These are phyloP conservation scores for Batrachochytrium dendrobatidis DNA, from an alignment of 371 early-diverging fungal genomes.

Conservation along the genomic window DNA sequence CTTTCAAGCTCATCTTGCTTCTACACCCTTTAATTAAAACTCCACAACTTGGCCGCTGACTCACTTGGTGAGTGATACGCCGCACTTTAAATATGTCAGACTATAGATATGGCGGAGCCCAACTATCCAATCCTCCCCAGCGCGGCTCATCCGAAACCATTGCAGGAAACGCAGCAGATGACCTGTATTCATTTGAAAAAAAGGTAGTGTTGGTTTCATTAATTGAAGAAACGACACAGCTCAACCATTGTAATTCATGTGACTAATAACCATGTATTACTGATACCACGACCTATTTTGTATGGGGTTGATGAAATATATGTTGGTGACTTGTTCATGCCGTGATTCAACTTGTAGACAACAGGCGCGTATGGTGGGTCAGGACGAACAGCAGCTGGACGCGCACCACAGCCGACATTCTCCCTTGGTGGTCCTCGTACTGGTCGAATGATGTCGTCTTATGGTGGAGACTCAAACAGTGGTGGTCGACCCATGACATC, in stretches of 20 bases:
- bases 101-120: too few relatives aligned
- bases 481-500: constrained; percentile 46
- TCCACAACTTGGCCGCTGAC: too few relatives aligned
- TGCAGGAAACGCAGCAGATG: constrained; percentile 19
- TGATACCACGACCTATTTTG: neutral
- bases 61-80: too few relatives aligned
- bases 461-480: constrained; percentile 9
- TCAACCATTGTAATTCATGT: neutral
- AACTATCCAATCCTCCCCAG: too few relatives aligned
- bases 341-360: constrained; percentile 5
- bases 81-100: too few relatives aligned
- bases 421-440: constrained; percentile 14
- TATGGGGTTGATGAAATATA: neutral
- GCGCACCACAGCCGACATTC: constrained; percentile 9
- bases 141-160: constrained; percentile 1
- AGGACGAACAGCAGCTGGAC: constrained; percentile 19
- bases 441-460: constrained; percentile 12
- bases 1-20: too few relatives aligned
- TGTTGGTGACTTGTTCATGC: neutral
- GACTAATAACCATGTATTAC: neutral
- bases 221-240: neutral
- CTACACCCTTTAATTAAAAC: too few relatives aligned
- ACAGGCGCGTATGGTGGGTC: constrained; percentile 11
- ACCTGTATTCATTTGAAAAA: constrained; percentile 42
- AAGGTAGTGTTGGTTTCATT: constrained; percentile 16